A percentile compares a stretch with the other conserved stretches of the same genome.
These are phyloP conservation scores for Trichophyton benhamiae DNA, from an alignment of 2,329 filamentous ascomycete species.

Conservation along the genomic window DNA sequence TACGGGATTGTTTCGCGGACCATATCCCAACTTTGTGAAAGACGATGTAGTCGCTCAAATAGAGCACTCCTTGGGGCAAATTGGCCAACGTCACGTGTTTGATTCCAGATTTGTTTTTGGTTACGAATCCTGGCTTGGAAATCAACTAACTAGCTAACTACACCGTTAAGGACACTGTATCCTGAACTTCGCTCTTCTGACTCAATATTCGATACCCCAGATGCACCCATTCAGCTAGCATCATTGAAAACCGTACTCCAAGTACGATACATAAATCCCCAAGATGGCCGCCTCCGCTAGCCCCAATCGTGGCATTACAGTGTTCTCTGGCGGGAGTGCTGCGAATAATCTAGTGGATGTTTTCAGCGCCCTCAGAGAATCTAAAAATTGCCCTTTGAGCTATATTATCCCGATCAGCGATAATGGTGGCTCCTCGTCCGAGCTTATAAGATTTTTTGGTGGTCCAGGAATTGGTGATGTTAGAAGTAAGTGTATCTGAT, in stretches of 20 bases:
- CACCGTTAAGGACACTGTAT: background rate
- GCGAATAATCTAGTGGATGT: slow-evolving; percentile 89
- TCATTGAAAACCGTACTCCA: background rate
- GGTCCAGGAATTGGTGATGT: slow-evolving; percentile 77
- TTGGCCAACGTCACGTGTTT: background rate
- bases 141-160: too few species aligned
- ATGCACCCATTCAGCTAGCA: background rate
- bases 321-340: slow-evolving; percentile 88
- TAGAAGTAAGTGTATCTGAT: slow-evolving; percentile 43
- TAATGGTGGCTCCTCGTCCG: slow-evolving; percentile 87
- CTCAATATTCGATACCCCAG: background rate
- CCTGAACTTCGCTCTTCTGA: background rate
- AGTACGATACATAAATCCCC: too few species aligned
- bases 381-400: slow-evolving; percentile 55
- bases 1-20: too few species aligned
- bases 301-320: slow-evolving; percentile 49
- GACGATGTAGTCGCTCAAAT: background rate
- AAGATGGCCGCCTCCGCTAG: slow-evolving; percentile 9
- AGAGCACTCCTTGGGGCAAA: too few species aligned
- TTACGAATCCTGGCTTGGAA: background rate
- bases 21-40: too few species aligned
- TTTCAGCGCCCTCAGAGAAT: slow-evolving; percentile 55
- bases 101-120: background rate
- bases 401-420: slow-evolving; percentile 94
- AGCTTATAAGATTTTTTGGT: slow-evolving; percentile 87